Conservation (phyloP, 2,329 filamentous ascomycete species). For the Cordyceps cicadae region DNA sequence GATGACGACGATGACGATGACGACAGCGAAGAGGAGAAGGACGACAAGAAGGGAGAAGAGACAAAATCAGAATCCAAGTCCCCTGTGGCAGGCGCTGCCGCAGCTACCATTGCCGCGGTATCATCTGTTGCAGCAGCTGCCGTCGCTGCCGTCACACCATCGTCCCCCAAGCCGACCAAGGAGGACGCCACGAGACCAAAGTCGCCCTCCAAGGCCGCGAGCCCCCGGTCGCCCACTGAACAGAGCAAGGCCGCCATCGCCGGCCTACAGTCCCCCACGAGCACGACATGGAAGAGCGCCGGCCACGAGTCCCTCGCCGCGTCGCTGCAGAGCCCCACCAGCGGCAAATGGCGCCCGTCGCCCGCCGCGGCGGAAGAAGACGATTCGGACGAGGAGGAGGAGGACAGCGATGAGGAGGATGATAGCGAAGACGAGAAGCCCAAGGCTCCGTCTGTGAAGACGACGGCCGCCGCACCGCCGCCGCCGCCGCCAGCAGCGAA, state of each 20-base stretch:
- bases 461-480: conserved; percentile 1
- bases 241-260: background rate
- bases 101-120: background rate
- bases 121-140: background rate
- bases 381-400: conserved; percentile 12
- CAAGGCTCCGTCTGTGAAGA: conserved; percentile 21
- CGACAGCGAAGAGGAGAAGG: background rate
- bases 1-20: conserved; percentile 8
- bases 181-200: background rate
- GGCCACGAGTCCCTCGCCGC: conserved; percentile 15
- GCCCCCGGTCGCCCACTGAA: background rate
- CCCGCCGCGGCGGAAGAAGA: background rate
- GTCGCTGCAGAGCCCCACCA: conserved; percentile 14
- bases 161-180: background rate
- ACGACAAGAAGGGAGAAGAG: background rate
- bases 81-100: background rate
- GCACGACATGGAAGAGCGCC: conserved; percentile 28
- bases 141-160: background rate
- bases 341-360: conserved; percentile 6
- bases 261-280: conserved; percentile 34
- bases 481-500: conserved; percentile 11
- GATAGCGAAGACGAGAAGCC: conserved; percentile 10
- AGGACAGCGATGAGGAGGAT: conserved; percentile 14
- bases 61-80: background rate
- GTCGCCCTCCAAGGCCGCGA: background rate